Evolutionary conservation across 352 stramenopile species (phyloP).

Genomic region (Pythium scleroteichum): DNA sequence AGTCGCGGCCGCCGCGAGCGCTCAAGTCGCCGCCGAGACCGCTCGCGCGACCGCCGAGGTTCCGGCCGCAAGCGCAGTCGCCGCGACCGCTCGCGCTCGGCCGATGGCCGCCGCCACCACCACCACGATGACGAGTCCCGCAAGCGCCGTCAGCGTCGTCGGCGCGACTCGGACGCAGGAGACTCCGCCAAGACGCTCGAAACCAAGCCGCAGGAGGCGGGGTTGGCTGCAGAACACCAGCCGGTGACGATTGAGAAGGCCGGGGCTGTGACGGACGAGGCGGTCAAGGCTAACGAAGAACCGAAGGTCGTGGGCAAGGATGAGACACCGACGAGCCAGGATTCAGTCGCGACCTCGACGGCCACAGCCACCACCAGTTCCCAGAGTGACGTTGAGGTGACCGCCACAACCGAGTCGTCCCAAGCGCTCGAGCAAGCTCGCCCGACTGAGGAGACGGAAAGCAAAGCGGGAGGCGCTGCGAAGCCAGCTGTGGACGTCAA

Average conservation of each 20-base stretch:
- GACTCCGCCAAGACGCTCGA: no score
- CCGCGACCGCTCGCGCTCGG: constrained; percentile 24
- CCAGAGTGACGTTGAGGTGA: constrained; percentile 13
- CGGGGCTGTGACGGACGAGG: not conserved
- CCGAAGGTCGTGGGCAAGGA: not conserved
- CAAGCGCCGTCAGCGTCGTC: constrained; percentile 9
- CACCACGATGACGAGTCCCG: not conserved
- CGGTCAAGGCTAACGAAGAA: not conserved
- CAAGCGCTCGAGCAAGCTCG: no score
- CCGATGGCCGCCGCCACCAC: not conserved
- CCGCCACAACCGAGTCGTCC: not conserved
- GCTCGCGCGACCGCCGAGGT: constrained; percentile 2
- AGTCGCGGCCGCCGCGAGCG: constrained; percentile 7
- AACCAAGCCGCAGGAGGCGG: no score
- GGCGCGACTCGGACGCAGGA: constrained; percentile 6
- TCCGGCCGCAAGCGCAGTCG: constrained; percentile 22
- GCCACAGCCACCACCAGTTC: constrained; percentile 2
- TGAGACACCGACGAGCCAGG: constrained; percentile 22
- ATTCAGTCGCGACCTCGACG: constrained; percentile 19
- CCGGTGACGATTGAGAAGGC: not conserved
- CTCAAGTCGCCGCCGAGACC: constrained; percentile 14
- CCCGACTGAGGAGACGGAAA: no score
- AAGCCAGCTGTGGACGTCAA: constrained; percentile 49
- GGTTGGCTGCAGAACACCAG: no score
- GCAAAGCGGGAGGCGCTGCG: not conserved